phyloP scores from a whole-genome alignment of 495 filamentous ascomycete genomes.

The Xylaria nigripes region DNA sequence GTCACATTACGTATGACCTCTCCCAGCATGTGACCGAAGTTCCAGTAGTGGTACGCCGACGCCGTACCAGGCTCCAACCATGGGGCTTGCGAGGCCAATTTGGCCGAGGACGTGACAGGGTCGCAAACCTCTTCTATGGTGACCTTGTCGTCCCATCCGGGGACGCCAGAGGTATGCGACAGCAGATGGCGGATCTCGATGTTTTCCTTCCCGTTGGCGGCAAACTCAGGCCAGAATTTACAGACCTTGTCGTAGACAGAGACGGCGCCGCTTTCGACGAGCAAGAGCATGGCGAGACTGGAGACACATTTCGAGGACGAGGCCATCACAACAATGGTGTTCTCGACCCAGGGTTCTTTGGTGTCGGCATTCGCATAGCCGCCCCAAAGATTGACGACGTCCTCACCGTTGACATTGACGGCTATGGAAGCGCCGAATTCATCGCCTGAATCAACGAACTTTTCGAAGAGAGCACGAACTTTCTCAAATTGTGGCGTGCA shows the following conservation, averaged over 20 bases:
- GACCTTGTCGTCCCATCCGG: slow-evolving; percentile 29
- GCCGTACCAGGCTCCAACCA: slow-evolving; percentile 39
- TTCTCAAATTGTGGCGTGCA: slow-evolving; percentile 31
- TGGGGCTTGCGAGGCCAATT: slow-evolving; percentile 33
- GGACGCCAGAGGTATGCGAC: slow-evolving; percentile 27
- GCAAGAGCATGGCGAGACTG: slow-evolving; percentile 29
- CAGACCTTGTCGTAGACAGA: slow-evolving; percentile 31
- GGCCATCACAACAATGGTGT: slow-evolving; percentile 37
- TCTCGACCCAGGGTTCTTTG: slow-evolving; percentile 29
- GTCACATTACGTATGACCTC: slow-evolving; percentile 33
- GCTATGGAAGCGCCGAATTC: slow-evolving; percentile 39
- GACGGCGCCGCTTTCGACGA: slow-evolving; percentile 35
- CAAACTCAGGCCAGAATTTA: slow-evolving; percentile 43
- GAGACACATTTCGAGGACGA: slow-evolving; percentile 36
- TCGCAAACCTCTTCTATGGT: slow-evolving; percentile 27
- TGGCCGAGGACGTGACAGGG: slow-evolving; percentile 18
- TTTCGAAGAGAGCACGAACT: slow-evolving; percentile 26
- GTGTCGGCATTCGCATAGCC: slow-evolving; percentile 27
- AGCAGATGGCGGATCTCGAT: slow-evolving; percentile 36
- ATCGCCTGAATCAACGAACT: slow-evolving; percentile 15
- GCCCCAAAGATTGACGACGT: slow-evolving; percentile 42
- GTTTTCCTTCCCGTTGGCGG: slow-evolving; percentile 33
- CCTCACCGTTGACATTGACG: slow-evolving; percentile 35
- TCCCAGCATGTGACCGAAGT: slow-evolving; percentile 34
- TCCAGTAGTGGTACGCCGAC: slow-evolving; percentile 33